Evolutionary conservation across 176 grass and related monocot species (phyloP).

Genomic region (Eremochloa ophiuroides): DNA sequence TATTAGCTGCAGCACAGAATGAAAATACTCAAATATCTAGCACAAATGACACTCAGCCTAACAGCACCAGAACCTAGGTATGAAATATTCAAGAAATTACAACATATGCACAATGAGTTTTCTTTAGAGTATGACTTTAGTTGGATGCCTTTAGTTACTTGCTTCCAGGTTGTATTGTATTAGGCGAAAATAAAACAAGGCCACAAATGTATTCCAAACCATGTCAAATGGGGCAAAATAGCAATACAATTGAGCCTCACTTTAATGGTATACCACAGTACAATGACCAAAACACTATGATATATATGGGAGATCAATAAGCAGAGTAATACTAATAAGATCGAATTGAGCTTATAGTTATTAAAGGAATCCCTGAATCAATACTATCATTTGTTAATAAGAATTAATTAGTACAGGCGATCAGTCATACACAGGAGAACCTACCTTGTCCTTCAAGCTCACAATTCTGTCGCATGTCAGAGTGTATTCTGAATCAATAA

Average conservation of each 20-base stretch:
- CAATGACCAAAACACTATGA: not conserved
- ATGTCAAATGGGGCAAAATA: slow-evolving; percentile 5
- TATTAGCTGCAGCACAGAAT: not conserved
- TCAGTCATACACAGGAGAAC: slow-evolving; percentile 7
- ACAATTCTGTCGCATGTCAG: slow-evolving; percentile 77
- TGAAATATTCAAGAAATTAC: slow-evolving; percentile 1
- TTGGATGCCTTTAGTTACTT: not conserved
- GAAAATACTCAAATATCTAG: not conserved
- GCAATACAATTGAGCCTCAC: slow-evolving; percentile 2
- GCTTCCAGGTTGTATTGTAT: not conserved
- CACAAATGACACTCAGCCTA: not conserved
- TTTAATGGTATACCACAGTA: slow-evolving; percentile 4
- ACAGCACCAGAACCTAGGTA: not conserved
- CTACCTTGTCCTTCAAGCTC: slow-evolving; percentile 85
- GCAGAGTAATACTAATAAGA: not conserved
- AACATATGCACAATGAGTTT: not conserved
- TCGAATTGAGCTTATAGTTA: not conserved
- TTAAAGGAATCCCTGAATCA: not conserved
- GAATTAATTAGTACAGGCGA: not conserved
- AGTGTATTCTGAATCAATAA: slow-evolving; percentile 79
- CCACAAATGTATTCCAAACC: not conserved
- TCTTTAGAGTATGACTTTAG: not conserved
- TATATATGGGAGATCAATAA: not conserved
- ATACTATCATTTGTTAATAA: not conserved
- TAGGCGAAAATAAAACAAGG: slow-evolving; percentile 11